These are phyloP conservation scores for Mycotypha africana DNA, from an alignment of 371 early-diverging fungal genomes.

Conservation along the genomic window DNA sequence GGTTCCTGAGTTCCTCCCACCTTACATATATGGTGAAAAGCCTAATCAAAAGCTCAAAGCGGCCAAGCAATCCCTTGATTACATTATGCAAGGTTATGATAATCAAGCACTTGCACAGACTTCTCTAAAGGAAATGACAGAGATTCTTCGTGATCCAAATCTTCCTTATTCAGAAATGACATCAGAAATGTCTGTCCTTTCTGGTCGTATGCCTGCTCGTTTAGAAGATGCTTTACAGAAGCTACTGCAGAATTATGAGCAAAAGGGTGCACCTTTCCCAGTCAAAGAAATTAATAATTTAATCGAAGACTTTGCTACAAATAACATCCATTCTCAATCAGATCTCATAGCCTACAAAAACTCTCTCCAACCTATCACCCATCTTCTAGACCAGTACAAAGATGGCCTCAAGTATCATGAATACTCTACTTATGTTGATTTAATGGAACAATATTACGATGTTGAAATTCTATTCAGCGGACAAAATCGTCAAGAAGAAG, in stretches of 20 bases:
- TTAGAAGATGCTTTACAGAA: constrained; percentile 57
- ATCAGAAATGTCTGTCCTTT: constrained; percentile 76
- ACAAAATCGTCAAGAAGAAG: constrained; percentile 80
- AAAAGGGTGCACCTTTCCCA: constrained; percentile 59
- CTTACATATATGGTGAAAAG: constrained; percentile 73
- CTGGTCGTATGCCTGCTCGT: constrained; percentile 83
- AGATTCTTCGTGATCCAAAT: constrained; percentile 68
- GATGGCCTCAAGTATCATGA: constrained; percentile 78
- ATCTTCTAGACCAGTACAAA: constrained; percentile 65
- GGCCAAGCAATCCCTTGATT: constrained; percentile 56
- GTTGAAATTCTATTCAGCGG: constrained; percentile 79
- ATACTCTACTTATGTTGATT: constrained; percentile 60
- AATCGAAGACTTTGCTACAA: constrained; percentile 54
- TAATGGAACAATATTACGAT: constrained; percentile 81
- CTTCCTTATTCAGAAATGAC: constrained; percentile 85
- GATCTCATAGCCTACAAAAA: constrained; percentile 60
- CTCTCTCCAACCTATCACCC: constrained; percentile 60
- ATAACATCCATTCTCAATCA: constrained; percentile 47
- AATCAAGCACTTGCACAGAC: constrained; percentile 62
- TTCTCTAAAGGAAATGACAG: constrained; percentile 70
- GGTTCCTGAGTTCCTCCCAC: constrained; percentile 73
- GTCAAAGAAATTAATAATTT: constrained; percentile 59
- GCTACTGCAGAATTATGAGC: constrained; percentile 23
- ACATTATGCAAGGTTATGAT: constrained; percentile 88
- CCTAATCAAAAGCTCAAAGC: constrained; percentile 78